phyloP scores from a whole-genome alignment of 2,329 filamentous ascomycete species.

The Ilyonectria mors-panacis region DNA sequence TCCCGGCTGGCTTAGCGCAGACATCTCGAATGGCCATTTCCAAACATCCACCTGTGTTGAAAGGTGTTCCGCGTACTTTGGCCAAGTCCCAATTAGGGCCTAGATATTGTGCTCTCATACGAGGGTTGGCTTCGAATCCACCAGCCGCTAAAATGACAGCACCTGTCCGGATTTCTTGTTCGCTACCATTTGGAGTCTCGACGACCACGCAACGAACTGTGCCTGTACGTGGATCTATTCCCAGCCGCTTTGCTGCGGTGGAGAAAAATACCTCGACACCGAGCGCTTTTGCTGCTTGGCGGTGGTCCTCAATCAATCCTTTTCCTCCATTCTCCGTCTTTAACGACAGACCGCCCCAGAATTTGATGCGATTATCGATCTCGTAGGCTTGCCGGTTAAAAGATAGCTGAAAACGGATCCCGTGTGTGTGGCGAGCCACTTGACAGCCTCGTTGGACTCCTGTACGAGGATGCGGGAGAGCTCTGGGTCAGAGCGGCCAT shows the following conservation, averaged over 20 bases:
- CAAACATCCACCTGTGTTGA: constrained; percentile 74
- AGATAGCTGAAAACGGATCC: constrained; percentile 71
- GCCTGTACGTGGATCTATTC: neutral
- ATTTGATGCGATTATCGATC: constrained; percentile 72
- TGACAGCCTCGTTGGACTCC: constrained; percentile 65
- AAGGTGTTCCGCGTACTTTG: constrained; percentile 64
- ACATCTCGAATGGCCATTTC: constrained; percentile 66
- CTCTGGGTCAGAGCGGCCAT: constrained; percentile 64
- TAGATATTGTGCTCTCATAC: constrained; percentile 67
- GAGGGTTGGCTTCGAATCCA: constrained; percentile 74
- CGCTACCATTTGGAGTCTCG: constrained; percentile 49
- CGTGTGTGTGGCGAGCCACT: constrained; percentile 70
- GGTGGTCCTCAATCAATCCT: constrained; percentile 67
- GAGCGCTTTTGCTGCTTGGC: constrained; percentile 57
- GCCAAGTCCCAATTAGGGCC: constrained; percentile 55
- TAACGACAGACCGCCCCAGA: constrained; percentile 77
- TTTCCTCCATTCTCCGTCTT: constrained; percentile 73
- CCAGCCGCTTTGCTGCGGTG: constrained; percentile 49
- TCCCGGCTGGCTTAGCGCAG: constrained; percentile 66
- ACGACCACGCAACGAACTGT: constrained; percentile 32
- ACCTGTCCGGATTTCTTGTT: constrained; percentile 51
- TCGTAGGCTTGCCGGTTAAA: constrained; percentile 78
- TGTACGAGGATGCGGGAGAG: constrained; percentile 65
- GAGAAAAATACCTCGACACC: constrained; percentile 63
- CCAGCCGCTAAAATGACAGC: constrained; percentile 71